Base-by-base conservation (phyloP, 2,329 filamentous ascomycete genomes). In the Ceratocystis destructans region DNA sequence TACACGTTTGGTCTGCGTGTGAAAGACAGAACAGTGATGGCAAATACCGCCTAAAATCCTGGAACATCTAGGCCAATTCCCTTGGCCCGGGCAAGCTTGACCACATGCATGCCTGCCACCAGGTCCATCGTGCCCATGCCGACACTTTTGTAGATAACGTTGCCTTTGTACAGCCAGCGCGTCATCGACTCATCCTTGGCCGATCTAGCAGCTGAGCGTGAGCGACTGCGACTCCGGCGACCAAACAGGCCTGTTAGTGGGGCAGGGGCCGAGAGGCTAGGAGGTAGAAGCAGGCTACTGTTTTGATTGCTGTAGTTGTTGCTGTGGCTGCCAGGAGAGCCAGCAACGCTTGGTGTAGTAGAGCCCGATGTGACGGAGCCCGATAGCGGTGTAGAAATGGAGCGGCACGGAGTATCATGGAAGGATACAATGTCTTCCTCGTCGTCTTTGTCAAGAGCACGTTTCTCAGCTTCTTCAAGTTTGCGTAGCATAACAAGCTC, bases 71-170 rank as follows among this genome's bases (percentile, higher is more conserved):
- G 81, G 5, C 85, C 85, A 10, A 87, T 73, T 0, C 78, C 77
- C 73, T 79, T 84, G 64, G 79, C 75, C 53, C 76, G 77, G 1
- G 85, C 85, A 69, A 86, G 72, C 67, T 78, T 75, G 20, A 87
- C 73, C 61, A 88, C 69, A 65, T 85, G 80, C 70, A 79, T 78
- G 15, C 84, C 85, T 1, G 87, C 81, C 1, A 83, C 80, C 25
- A 88, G 73, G 70, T 88, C 85, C 84, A 87, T 87, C 63, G 87
- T 72, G 0, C 84, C 85, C 61, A 87, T 73, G 0, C 85, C 85
- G 0, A 88, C 85, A 68, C 82, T 84, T 77, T 87, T 88, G 72
- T 87, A 88, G 6, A 88, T 80, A 22, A 88, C 84, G 67, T 85
- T 87, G 0, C 85, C 85, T 2, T 78, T 77, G 66, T 80, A 76